Evolutionary conservation across 208 protist species (phyloP).

Genomic region (Leishmania aethiopica): DNA sequence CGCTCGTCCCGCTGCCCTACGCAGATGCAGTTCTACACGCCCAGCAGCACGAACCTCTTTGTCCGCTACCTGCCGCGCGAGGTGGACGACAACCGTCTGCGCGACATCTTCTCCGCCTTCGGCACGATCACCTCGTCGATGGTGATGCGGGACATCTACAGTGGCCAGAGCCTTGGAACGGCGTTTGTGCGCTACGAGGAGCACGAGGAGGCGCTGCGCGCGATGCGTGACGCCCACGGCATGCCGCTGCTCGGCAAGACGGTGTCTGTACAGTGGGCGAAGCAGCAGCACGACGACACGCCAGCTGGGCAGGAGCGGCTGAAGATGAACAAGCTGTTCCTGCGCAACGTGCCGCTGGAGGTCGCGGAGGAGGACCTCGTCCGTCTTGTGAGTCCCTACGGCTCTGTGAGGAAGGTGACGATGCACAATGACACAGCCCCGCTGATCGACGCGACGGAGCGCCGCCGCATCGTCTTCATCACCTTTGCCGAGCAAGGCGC

Average conservation of each 20-base stretch:
- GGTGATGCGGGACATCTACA: constrained; percentile 62
- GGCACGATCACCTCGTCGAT: constrained; percentile 42
- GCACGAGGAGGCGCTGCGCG: constrained; percentile 27
- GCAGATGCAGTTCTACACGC: constrained; percentile 24
- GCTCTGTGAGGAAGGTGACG: constrained; percentile 30
- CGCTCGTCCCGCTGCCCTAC: constrained; percentile 2
- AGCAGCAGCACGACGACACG: constrained; percentile 39
- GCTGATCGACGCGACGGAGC: not conserved
- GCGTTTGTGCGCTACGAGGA: constrained; percentile 47
- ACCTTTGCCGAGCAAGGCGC: constrained; percentile 40
- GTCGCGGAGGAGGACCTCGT: constrained; percentile 24
- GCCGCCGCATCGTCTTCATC: constrained; percentile 54
- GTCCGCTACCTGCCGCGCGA: constrained; percentile 35
- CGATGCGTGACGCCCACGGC: constrained; percentile 19
- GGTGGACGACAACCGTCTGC: constrained; percentile 40
- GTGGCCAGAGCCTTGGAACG: constrained; percentile 41
- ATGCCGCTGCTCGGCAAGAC: constrained; percentile 20
- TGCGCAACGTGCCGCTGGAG: constrained; percentile 54
- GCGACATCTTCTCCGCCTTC: constrained; percentile 32
- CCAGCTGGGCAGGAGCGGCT: constrained; percentile 31
- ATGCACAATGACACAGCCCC: constrained; percentile 38
- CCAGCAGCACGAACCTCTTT: constrained; percentile 48
- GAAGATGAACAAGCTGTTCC: constrained; percentile 52
- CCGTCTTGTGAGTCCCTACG: constrained; percentile 19
- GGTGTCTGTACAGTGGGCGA: constrained; percentile 39